A percentile compares a stretch with the other conserved stretches of the same genome.
Evolutionary conservation across 495 filamentous ascomycete species (phyloP).

Genomic region (Penicillium robsamsonii): DNA sequence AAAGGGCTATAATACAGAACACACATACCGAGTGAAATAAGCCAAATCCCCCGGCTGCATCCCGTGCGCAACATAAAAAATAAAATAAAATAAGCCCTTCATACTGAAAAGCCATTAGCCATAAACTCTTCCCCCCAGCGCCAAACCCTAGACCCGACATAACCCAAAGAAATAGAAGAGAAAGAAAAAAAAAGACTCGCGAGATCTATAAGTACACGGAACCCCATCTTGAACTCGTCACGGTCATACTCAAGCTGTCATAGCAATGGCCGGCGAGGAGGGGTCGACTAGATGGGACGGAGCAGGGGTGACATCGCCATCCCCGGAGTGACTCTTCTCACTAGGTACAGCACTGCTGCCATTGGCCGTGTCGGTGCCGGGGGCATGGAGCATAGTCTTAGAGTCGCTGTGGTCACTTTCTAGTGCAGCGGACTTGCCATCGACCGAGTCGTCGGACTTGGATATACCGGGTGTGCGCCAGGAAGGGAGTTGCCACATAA

Average conservation of each 20-base stretch:
- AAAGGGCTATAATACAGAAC: slow-evolving; percentile 8
- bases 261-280: slow-evolving; percentile 42
- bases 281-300: slow-evolving; percentile 43
- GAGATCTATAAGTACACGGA: neutral
- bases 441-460: slow-evolving; percentile 38
- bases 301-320: slow-evolving; percentile 46
- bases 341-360: slow-evolving; percentile 51
- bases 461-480: slow-evolving; percentile 72
- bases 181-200: neutral
- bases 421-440: slow-evolving; percentile 37
- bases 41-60: slow-evolving; percentile 1
- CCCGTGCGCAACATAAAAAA: slow-evolving; percentile 1
- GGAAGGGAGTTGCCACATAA: slow-evolving; percentile 75
- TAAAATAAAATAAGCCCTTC: neutral
- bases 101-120: neutral
- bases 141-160: neutral
- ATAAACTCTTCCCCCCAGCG: neutral
- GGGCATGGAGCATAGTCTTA: slow-evolving; percentile 72
- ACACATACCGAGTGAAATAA: slow-evolving; percentile 1
- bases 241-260: slow-evolving; percentile 15
- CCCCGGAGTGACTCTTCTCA: slow-evolving; percentile 67
- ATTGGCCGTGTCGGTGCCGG: slow-evolving; percentile 50
- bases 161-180: neutral
- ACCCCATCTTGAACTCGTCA: slow-evolving; percentile 2
- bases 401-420: slow-evolving; percentile 66